Conservation (phyloP, 441 rosid species). For the Erysimum cheiri region DNA sequence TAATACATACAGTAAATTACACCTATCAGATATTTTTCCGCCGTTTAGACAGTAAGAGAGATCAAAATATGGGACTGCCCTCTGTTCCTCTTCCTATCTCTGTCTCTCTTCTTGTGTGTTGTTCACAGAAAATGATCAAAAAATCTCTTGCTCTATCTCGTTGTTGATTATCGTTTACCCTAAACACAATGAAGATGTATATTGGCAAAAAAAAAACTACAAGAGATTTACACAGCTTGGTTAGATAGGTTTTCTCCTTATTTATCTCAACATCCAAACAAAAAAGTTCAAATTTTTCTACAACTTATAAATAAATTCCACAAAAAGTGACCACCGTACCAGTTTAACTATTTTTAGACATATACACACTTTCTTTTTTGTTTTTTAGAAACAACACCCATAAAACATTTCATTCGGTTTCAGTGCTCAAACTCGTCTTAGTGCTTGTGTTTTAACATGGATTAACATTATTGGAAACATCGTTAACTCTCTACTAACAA, state of each 20-base stretch:
- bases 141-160: constrained; percentile 15
- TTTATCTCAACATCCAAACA: constrained; percentile 37
- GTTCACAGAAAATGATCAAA: constrained; percentile 7
- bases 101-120: neutral
- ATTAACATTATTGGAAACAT: neutral
- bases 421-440: neutral
- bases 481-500: neutral
- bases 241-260: constrained; percentile 36
- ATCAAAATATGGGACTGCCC: constrained; percentile 4
- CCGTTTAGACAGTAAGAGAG: constrained; percentile 7
- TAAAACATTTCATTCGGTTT: neutral
- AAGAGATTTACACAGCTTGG: constrained; percentile 33
- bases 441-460: neutral
- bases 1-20: neutral
- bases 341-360: constrained; percentile 14
- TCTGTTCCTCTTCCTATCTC: constrained; percentile 12
- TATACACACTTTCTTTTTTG: neutral
- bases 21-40: neutral
- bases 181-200: constrained; percentile 49
- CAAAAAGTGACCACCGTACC: neutral
- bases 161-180: constrained; percentile 35
- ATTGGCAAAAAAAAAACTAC: constrained; percentile 44
- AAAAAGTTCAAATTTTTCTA: neutral
- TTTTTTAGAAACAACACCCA: no score
- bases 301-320: neutral